Evolutionary conservation across 768 basidiomycete genomes (phyloP).

Genomic region (Lentinula lateritia): DNA sequence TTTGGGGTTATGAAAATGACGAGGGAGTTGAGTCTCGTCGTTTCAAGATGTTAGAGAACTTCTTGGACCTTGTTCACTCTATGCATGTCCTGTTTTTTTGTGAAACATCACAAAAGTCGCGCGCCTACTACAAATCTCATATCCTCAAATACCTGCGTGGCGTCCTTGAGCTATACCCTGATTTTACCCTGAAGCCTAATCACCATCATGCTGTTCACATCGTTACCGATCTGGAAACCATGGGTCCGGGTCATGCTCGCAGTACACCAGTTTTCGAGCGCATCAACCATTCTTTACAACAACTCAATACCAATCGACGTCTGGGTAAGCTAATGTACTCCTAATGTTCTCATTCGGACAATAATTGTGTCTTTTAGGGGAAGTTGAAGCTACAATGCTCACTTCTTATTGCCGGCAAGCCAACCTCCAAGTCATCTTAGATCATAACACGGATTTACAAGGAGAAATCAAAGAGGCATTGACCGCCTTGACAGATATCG

Average conservation of each 20-base stretch:
- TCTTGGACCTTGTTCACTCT: constrained; percentile 20
- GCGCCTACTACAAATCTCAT: constrained; percentile 13
- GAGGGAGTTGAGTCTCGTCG: constrained; percentile 9
- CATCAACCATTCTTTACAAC: constrained; percentile 19
- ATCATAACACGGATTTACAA: too few relatives aligned
- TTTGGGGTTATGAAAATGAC: constrained; percentile 20
- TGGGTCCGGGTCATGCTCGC: constrained; percentile 22
- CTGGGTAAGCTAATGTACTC: constrained; percentile 9
- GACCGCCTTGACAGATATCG: too few relatives aligned
- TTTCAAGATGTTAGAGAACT: constrained; percentile 18
- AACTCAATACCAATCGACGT: constrained; percentile 18
- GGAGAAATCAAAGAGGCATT: too few relatives aligned
- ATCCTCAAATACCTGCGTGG: constrained; percentile 15
- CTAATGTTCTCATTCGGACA: not conserved
- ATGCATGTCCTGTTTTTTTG: too few relatives aligned
- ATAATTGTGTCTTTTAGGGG: constrained; percentile 1
- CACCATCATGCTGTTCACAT: constrained; percentile 21
- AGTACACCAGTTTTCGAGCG: constrained; percentile 23
- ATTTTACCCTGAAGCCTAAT: constrained; percentile 13
- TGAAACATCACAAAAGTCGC: too few relatives aligned
- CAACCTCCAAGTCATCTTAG: too few relatives aligned
- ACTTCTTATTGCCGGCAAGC: too few relatives aligned
- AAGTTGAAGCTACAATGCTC: too few relatives aligned
- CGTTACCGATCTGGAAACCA: constrained; percentile 11
- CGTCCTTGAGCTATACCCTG: constrained; percentile 12